phyloP scores from a whole-genome alignment of 495 filamentous ascomycete genomes.

The Bombardia bombarda region DNA sequence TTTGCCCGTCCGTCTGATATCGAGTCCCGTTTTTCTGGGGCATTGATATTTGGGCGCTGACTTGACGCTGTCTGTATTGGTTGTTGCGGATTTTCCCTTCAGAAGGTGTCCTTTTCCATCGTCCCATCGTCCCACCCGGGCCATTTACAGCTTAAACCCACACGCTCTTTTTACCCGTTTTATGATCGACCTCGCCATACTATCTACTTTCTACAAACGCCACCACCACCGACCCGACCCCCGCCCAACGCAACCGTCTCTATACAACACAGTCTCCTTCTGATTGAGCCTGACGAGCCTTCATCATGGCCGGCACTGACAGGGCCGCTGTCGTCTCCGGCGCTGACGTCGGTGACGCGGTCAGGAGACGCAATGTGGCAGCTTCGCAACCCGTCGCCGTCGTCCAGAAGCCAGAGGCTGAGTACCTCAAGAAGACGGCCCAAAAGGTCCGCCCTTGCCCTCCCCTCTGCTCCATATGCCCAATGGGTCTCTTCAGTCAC shows the following conservation, averaged over 20 bases:
- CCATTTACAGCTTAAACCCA: too few relatives aligned
- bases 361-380: slow-evolving; percentile 68
- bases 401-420: slow-evolving; percentile 33
- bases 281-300: neutral
- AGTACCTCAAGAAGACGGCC: slow-evolving; percentile 57
- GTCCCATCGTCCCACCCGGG: too few relatives aligned
- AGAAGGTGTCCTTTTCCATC: neutral
- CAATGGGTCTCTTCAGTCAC: neutral
- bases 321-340: slow-evolving; percentile 56
- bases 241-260: neutral
- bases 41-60: neutral
- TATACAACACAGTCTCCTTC: too few relatives aligned
- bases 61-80: neutral
- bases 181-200: neutral
- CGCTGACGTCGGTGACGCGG: slow-evolving; percentile 55
- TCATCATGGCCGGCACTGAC: slow-evolving; percentile 39
- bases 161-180: neutral
- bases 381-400: slow-evolving; percentile 34
- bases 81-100: neutral
- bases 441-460: slow-evolving; percentile 45
- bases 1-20: neutral
- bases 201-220: neutral
- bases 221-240: neutral
- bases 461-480: neutral
- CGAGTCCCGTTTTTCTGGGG: neutral